Conservation (phyloP, 2,329 filamentous ascomycete species). For the Phyllosticta citrichinensis region DNA sequence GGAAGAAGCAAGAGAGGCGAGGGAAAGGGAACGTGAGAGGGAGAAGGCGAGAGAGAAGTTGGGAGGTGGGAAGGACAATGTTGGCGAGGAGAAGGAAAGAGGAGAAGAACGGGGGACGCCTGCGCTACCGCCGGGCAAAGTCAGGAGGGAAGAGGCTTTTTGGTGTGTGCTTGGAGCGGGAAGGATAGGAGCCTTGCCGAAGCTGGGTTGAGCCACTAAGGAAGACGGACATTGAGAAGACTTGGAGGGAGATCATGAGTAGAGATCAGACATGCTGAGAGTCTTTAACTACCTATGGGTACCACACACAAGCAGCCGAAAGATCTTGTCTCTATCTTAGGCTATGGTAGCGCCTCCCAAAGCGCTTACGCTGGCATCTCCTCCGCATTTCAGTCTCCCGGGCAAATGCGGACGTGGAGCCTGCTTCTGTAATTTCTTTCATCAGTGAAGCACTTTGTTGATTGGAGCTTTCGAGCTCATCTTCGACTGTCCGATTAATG, state of each 20-base stretch:
- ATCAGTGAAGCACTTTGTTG: too few relatives aligned
- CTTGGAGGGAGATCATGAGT: neutral
- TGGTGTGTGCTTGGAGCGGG: constrained; percentile 92
- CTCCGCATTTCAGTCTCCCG: too few relatives aligned
- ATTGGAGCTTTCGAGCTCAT: too few relatives aligned
- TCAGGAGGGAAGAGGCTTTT: constrained; percentile 78
- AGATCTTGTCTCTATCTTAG: too few relatives aligned
- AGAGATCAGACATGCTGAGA: neutral
- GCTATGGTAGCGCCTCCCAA: too few relatives aligned
- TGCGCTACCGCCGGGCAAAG: constrained; percentile 45
- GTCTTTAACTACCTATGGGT: neutral
- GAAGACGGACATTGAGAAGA: neutral
- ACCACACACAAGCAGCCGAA: too few relatives aligned
- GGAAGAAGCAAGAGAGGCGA: constrained; percentile 36
- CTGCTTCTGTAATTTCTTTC: too few relatives aligned
- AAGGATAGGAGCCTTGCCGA: constrained; percentile 45
- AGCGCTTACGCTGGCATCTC: too few relatives aligned
- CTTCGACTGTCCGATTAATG: too few relatives aligned
- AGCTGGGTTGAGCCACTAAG: constrained; percentile 3
- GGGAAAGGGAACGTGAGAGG: constrained; percentile 17
- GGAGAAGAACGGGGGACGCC: constrained; percentile 19
- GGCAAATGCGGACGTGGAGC: too few relatives aligned
- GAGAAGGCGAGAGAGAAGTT: constrained; percentile 1
- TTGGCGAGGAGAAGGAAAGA: neutral
- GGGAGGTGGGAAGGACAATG: neutral